These are phyloP conservation scores for Saccharomycopsis selenospora DNA, from an alignment of 805 yeast genomes.

Conservation along the genomic window DNA sequence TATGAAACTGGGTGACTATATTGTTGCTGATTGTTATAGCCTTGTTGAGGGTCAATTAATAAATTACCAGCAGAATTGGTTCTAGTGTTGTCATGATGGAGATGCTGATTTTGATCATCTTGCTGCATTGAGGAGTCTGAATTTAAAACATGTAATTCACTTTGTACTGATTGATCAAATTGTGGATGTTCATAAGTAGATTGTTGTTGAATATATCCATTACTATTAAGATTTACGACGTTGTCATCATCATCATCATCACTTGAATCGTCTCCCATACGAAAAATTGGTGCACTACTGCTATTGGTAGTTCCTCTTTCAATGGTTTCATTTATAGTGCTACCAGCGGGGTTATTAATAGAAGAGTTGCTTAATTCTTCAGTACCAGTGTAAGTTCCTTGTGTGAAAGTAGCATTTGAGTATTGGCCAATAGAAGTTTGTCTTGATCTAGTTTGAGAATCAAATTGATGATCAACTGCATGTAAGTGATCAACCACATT, in stretches of 20 bases:
- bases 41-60: too few relatives aligned
- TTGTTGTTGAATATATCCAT: too few relatives aligned
- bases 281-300: neutral
- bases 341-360: neutral
- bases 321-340: neutral
- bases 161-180: neutral
- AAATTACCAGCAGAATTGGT: too few relatives aligned
- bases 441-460: neutral
- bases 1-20: too few relatives aligned
- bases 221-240: neutral
- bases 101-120: too few relatives aligned
- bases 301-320: too few relatives aligned
- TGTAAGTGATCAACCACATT: neutral
- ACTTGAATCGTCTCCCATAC: too few relatives aligned
- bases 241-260: neutral
- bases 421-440: conserved; percentile 1
- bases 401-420: neutral
- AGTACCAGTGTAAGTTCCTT: neutral
- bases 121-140: too few relatives aligned
- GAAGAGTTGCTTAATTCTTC: neutral
- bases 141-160: neutral
- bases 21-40: too few relatives aligned
- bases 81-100: too few relatives aligned
- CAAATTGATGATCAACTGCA: neutral
- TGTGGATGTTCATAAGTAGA: too few relatives aligned